A percentile compares a stretch with the other conserved stretches of the same genome.
Evolutionary conservation across 805 yeast genomes (phyloP).

Genomic region (Candida methanosorbosa): DNA sequence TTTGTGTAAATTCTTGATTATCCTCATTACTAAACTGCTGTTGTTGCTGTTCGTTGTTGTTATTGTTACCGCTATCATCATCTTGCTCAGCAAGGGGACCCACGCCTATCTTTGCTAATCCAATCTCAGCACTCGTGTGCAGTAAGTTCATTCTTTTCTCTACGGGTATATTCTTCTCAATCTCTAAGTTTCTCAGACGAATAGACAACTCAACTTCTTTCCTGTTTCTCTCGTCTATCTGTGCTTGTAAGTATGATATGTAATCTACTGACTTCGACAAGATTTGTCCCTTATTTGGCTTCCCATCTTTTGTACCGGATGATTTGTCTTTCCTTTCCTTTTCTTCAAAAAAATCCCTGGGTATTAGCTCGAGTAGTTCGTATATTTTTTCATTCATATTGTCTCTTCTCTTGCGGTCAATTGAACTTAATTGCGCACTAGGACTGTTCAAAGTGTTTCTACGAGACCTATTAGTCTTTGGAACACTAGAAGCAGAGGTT

Average conservation of each 20-base stretch:
- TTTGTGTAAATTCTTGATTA: too few species aligned
- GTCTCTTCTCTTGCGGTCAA: constrained; percentile 43
- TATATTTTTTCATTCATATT: constrained; percentile 52
- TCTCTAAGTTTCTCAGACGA: constrained; percentile 46
- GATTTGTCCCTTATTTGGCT: constrained; percentile 80
- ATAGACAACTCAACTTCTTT: constrained; percentile 68
- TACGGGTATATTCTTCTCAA: constrained; percentile 31
- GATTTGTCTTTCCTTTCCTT: constrained; percentile 34
- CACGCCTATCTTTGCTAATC: constrained; percentile 71
- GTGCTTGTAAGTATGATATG: constrained; percentile 54
- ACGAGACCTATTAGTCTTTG: neutral
- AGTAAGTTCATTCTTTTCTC: constrained; percentile 32
- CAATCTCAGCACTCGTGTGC: constrained; percentile 73
- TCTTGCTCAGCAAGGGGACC: constrained; percentile 56
- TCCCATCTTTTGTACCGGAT: constrained; percentile 73
- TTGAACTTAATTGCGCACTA: constrained; percentile 5
- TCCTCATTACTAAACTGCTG: too few species aligned
- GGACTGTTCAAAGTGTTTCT: constrained; percentile 1
- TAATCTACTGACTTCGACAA: constrained; percentile 69
- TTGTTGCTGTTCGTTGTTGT: neutral
- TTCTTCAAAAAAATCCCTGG: constrained; percentile 30
- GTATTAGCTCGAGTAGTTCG: constrained; percentile 29
- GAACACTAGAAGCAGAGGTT: too few species aligned
- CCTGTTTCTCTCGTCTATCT: constrained; percentile 71
- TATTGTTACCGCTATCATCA: neutral